A percentile compares a stretch with the other conserved stretches of the same genome.
Evolutionary conservation across 192 early-diverging fungal genomes (phyloP).

Genomic region (Rhizophagus clarus): DNA sequence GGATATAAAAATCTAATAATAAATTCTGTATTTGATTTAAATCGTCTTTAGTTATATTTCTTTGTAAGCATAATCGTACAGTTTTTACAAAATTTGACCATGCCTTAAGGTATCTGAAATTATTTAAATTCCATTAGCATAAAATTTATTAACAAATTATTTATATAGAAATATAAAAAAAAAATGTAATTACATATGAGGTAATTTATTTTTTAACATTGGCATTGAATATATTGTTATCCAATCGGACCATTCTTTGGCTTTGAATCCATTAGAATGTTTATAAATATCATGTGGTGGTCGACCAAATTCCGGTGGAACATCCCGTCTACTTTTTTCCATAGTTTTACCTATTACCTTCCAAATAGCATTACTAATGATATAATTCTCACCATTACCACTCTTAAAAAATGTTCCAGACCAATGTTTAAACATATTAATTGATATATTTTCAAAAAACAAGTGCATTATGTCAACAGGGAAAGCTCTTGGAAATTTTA

Average conservation of each 20-base stretch:
- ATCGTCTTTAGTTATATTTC: too few species aligned
- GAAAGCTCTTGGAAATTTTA: background rate
- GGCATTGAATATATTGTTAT: background rate
- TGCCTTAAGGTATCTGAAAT: too few species aligned
- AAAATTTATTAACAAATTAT: too few species aligned
- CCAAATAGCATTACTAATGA: background rate
- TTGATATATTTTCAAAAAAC: background rate
- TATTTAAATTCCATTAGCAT: too few species aligned
- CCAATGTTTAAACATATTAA: constrained; percentile 7
- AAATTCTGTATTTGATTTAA: too few species aligned
- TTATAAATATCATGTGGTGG: background rate
- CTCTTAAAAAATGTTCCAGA: background rate
- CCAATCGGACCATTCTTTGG: background rate
- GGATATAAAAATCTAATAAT: too few species aligned
- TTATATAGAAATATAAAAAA: too few species aligned
- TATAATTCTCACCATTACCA: background rate
- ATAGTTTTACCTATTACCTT: background rate
- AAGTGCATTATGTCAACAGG: background rate
- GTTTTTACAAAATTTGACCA: too few species aligned
- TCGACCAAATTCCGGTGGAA: background rate
- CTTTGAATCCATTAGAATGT: constrained; percentile 1
- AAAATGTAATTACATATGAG: too few species aligned
- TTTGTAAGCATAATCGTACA: too few species aligned
- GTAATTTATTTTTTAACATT: background rate
- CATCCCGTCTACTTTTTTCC: background rate